Evolutionary conservation across 768 basidiomycete species (phyloP).

Genomic region (Phylloporus sp.): DNA sequence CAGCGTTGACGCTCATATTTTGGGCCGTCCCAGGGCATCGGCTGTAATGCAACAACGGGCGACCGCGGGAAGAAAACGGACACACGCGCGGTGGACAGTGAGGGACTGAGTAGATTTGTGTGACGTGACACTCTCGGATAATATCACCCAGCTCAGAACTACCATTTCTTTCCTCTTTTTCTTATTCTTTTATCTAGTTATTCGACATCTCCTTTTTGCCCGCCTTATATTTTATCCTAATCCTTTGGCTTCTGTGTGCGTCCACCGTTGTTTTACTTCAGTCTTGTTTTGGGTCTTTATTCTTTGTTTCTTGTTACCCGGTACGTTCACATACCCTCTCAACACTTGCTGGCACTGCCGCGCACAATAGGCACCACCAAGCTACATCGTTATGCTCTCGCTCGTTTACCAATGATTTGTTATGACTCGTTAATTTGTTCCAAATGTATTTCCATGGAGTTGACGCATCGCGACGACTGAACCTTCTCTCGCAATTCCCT

Average conservation of each 20-base stretch:
- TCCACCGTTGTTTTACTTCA: constrained; percentile 18
- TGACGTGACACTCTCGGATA: constrained; percentile 21
- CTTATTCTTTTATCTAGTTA: constrained; percentile 32
- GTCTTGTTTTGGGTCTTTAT: constrained; percentile 11
- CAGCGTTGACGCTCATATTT: constrained; percentile 85
- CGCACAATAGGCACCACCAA: constrained; percentile 17
- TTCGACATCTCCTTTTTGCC: constrained; percentile 20
- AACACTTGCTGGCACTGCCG: constrained; percentile 12
- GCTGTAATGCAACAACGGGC: constrained; percentile 42
- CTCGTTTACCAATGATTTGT: constrained; percentile 19
- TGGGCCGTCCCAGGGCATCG: constrained; percentile 95
- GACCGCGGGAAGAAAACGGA: constrained; percentile 5
- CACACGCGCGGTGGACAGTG: constrained; percentile 6
- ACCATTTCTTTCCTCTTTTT: constrained; percentile 14
- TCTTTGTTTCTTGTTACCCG: constrained; percentile 21
- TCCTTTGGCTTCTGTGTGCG: constrained; percentile 20
- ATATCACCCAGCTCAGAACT: constrained; percentile 15
- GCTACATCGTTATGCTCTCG: constrained; percentile 25
- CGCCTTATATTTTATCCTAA: constrained; percentile 25
- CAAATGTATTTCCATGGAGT: constrained; percentile 24
- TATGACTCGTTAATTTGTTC: constrained; percentile 20
- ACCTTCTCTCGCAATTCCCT: too few species aligned
- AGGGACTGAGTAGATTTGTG: constrained; percentile 15
- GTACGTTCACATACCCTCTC: constrained; percentile 22
- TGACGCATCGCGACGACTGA: neutral